A percentile compares a stretch with the other conserved stretches of the same genome.
phyloP scores from a whole-genome alignment of 331 rosid species.

The Quercus lobata region DNA sequence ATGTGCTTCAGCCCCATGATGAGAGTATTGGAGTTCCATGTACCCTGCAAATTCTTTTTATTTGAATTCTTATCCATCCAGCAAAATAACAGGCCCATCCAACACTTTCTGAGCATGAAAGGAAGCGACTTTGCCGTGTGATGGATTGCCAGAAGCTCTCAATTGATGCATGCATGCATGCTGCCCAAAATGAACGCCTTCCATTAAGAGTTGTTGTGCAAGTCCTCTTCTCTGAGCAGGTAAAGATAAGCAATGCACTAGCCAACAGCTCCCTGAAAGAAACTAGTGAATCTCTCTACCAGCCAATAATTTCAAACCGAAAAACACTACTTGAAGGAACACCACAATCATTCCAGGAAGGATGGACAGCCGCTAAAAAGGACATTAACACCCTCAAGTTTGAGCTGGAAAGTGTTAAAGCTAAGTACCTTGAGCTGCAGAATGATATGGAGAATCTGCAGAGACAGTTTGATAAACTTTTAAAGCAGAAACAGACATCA shows the following conservation, averaged over 20 bases:
- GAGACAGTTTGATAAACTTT: slow-evolving; percentile 80
- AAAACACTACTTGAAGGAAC: slow-evolving; percentile 89
- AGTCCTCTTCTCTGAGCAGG: slow-evolving; percentile 91
- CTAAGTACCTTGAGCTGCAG: slow-evolving; percentile 82
- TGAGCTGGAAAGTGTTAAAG: slow-evolving; percentile 82
- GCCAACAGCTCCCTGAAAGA: slow-evolving; percentile 68
- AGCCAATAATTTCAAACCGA: slow-evolving; percentile 64
- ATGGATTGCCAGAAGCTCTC: slow-evolving; percentile 99
- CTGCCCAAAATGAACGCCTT: slow-evolving; percentile 96
- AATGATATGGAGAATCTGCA: slow-evolving; percentile 80
- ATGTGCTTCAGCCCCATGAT: not conserved
- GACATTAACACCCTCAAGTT: slow-evolving; percentile 91
- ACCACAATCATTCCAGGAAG: slow-evolving; percentile 98
- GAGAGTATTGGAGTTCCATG: not conserved
- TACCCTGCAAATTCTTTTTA: not conserved
- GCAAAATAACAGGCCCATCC: slow-evolving; percentile 76
- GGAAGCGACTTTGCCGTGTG: slow-evolving; percentile 91
- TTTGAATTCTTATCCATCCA: slow-evolving; percentile 5
- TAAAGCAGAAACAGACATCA: slow-evolving; percentile 76
- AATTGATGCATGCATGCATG: slow-evolving; percentile 95
- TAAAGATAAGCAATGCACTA: slow-evolving; percentile 80
- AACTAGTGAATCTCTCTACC: slow-evolving; percentile 57
- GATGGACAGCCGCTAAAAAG: slow-evolving; percentile 86
- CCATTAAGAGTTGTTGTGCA: slow-evolving; percentile 94
- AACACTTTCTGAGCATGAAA: slow-evolving; percentile 86